Base-by-base conservation (phyloP, 164 flowering plant species). In the Vitis cinerea region DNA sequence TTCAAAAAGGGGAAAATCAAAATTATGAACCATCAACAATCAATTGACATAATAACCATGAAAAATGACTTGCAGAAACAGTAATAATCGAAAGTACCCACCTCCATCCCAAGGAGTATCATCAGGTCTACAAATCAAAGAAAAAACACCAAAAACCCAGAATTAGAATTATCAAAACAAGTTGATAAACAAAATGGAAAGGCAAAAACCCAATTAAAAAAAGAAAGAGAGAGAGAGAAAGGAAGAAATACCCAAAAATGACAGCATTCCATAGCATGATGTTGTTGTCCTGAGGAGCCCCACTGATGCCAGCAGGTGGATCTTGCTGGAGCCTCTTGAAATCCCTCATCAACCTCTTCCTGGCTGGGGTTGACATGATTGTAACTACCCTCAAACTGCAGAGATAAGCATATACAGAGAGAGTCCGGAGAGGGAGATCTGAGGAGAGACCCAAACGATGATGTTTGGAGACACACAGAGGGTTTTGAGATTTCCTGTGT, bases 51-150 rank as follows among this genome's bases (percentile, higher is more conserved):
- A 23, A 23, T 23, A 23, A 23, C 27, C 27, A 23, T 23, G 27
- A 23, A 23, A 23, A 23, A 23, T 23, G 27, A 23, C 27, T 23
- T 23, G 27, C 27, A 23, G 27, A 23, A 23, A 44, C 10, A 23
- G 29, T 31, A 57, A 29, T 23, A 61, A 62, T 37, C 31, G 51
- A 23, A 23, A 23, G 27, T 23, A 79, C 88, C 83, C 75, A 92
- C 97, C 97, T 84, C 97, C 97, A 81, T 92, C 97, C 97, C 97
- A 92, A 16, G 97, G 92, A 68, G 96, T 92, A 76, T 92, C 97
- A 88, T 90, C 98, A 64, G 98, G 98, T 54, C 98, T 92, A 91
- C 94, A 89, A 79, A 57, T 49, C 44, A 81, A 79, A 70, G 19
- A 72, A 63, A 72, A 69, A 47, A 53, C 53, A 66, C 66, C 48